Evolutionary conservation across 805 yeast genomes (phyloP).

Genomic region (Tetrapisispora fleetii): DNA sequence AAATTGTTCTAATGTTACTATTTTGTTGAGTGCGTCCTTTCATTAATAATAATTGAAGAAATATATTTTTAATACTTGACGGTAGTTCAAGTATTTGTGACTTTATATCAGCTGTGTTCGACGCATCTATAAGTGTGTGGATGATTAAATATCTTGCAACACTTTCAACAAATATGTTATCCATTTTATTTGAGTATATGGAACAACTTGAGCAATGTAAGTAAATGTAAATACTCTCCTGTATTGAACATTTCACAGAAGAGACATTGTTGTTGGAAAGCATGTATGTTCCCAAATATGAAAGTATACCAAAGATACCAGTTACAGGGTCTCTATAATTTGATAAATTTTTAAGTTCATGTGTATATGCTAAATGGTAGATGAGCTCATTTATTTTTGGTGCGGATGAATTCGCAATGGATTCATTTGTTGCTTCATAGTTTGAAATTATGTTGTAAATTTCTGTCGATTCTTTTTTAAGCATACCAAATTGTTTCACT

Average conservation of each 20-base stretch:
- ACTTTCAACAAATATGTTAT: slow-evolving; percentile 22
- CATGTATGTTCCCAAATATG: slow-evolving; percentile 17
- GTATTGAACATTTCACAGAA: slow-evolving; percentile 9
- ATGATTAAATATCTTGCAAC: slow-evolving; percentile 29
- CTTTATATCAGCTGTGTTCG: slow-evolving; percentile 11
- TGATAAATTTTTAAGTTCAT: slow-evolving; percentile 23
- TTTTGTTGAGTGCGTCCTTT: slow-evolving; percentile 31
- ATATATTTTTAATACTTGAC: slow-evolving; percentile 27
- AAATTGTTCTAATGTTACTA: slow-evolving; percentile 33
- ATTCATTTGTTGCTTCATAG: neutral
- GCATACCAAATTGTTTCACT: slow-evolving; percentile 29
- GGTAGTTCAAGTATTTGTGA: slow-evolving; percentile 19
- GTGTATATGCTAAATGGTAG: slow-evolving; percentile 32
- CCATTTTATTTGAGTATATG: slow-evolving; percentile 19
- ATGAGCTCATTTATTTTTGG: slow-evolving; percentile 26
- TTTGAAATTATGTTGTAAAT: slow-evolving; percentile 31
- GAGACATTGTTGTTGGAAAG: slow-evolving; percentile 9
- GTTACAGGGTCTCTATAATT: slow-evolving; percentile 22
- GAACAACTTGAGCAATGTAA: slow-evolving; percentile 36
- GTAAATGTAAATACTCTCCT: slow-evolving; percentile 31
- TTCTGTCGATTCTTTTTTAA: slow-evolving; percentile 30
- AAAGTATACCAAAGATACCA: slow-evolving; percentile 29
- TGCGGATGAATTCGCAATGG: neutral
- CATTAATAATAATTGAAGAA: slow-evolving; percentile 35
- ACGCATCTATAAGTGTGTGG: slow-evolving; percentile 21